Base-by-base conservation (phyloP, 345 rosid genomes). In the Psidium guajava region DNA sequence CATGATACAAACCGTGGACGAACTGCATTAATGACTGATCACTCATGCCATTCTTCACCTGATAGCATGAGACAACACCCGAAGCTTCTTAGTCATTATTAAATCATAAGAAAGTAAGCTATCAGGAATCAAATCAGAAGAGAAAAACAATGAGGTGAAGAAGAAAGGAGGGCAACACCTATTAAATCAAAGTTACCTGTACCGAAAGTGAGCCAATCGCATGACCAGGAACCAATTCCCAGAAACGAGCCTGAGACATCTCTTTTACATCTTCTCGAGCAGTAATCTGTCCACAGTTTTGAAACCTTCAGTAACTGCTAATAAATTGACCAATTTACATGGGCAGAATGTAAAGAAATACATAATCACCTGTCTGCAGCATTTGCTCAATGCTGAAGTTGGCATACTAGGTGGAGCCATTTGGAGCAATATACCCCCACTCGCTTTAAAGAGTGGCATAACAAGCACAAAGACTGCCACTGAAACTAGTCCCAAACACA, bases 221-320 rank as follows among this genome's bases (percentile, higher is more conserved):
- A 88, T 96, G 98, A 56, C 98, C 98, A 51, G 98, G 99, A 69
- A 96, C 96, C 86, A 94, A 88, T 91, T 96, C 99, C 98, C 99
- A 97, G 86, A 97, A 95, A 81, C 96, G 95, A 82, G 98, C 96
- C 87, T 93, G 91, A 40, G 94, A 91, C 82, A 95, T 94, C 88
- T 97, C 98, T 8, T 58, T 73, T 83, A 95, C 95, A 89, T 94
- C 99, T 90, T 93, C 98, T 18, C 89, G 93, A 87, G 92, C 90
- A 82, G 92, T 83, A 83, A 97, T 92, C 98, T 97, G 88, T 61
- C 73, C 84, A 69, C n/a, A 82, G 16, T 57, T 52, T 80, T 27
- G 36, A 28, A 77, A 25, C 75, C 47, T 87, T 83, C 47, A 82
- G 25, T 61, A 59, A 51, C 18, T 20, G 36, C 5, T 53, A 13